A percentile compares a stretch with the other conserved stretches of the same genome.
Evolutionary conservation across 2,329 filamentous ascomycete genomes (phyloP).

Genomic region (Pseudogymnoascus sp.): DNA sequence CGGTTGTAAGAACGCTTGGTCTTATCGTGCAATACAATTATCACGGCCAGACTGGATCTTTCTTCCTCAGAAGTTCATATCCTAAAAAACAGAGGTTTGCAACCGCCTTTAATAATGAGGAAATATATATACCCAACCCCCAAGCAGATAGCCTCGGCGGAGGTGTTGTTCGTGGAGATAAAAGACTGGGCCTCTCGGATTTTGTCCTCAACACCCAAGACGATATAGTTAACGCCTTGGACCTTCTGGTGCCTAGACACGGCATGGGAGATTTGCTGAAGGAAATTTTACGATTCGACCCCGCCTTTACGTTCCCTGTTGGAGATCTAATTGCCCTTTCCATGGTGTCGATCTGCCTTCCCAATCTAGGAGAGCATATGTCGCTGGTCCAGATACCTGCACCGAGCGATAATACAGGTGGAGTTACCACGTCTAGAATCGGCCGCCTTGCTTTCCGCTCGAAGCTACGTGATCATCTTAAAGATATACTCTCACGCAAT

Average conservation of each 20-base stretch:
- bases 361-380: background rate
- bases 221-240: constrained; percentile 19
- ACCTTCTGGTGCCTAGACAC: constrained; percentile 14
- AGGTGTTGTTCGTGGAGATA: constrained; percentile 17
- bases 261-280: constrained; percentile 14
- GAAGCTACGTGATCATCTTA: constrained; percentile 17
- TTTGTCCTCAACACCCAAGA: constrained; percentile 17
- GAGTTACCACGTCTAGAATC: constrained; percentile 17
- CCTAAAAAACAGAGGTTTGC: background rate
- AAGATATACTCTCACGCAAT: background rate
- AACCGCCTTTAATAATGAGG: constrained; percentile 15
- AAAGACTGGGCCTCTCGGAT: constrained; percentile 17
- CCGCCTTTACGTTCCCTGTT: constrained; percentile 17
- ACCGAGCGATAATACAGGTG: constrained; percentile 21
- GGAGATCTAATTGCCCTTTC: constrained; percentile 21
- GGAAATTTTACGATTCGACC: constrained; percentile 15
- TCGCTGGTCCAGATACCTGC: constrained; percentile 21
- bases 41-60: constrained; percentile 14
- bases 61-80: background rate
- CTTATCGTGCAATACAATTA: constrained; percentile 22
- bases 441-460: constrained; percentile 18
- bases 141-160: constrained; percentile 18
- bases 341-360: constrained; percentile 12
- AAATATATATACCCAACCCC: constrained; percentile 19
- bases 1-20: constrained; percentile 24